phyloP scores from a whole-genome alignment of 2,329 filamentous ascomycete species.

The Zymoseptoria tritici region DNA sequence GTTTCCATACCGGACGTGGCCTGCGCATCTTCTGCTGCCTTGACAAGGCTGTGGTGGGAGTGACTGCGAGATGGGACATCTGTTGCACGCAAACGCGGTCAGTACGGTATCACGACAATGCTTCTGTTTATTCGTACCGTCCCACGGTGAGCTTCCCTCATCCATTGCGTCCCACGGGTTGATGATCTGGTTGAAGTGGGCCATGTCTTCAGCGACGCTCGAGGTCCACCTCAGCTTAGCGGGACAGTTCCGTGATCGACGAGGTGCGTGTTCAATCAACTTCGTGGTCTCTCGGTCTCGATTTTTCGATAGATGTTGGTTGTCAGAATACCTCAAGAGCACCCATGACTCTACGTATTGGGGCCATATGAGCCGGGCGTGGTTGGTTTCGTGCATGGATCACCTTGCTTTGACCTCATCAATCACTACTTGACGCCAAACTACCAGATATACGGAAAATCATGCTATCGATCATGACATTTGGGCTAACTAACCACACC shows the following conservation, averaged over 20 bases:
- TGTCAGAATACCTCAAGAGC: not conserved
- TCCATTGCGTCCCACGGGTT: constrained; percentile 26
- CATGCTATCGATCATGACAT: not conserved
- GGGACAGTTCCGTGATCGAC: not conserved
- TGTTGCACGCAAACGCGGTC: constrained; percentile 18
- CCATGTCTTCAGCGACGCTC: not conserved
- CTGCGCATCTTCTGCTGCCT: constrained; percentile 30
- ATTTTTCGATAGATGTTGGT: not conserved
- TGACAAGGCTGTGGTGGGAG: constrained; percentile 34
- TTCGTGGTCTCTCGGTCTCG: not conserved
- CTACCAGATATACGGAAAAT: not conserved
- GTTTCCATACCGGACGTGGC: not conserved
- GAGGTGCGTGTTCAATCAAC: not conserved
- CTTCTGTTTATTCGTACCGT: constrained; percentile 17
- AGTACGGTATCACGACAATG: not conserved
- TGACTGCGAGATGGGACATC: constrained; percentile 42
- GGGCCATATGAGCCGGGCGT: not conserved
- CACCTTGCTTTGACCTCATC: not conserved
- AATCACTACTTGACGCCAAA: not conserved
- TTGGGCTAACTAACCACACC: not conserved
- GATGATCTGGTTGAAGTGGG: not conserved
- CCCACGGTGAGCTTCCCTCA: constrained; percentile 28
- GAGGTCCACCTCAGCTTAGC: not conserved
- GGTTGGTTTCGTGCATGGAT: not conserved
- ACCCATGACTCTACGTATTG: not conserved